Evolutionary conservation across 2,329 filamentous ascomycete genomes (phyloP), one percentile per base, ranked within the genome.

Genomic region (Zymoseptoria brevis): DNA sequence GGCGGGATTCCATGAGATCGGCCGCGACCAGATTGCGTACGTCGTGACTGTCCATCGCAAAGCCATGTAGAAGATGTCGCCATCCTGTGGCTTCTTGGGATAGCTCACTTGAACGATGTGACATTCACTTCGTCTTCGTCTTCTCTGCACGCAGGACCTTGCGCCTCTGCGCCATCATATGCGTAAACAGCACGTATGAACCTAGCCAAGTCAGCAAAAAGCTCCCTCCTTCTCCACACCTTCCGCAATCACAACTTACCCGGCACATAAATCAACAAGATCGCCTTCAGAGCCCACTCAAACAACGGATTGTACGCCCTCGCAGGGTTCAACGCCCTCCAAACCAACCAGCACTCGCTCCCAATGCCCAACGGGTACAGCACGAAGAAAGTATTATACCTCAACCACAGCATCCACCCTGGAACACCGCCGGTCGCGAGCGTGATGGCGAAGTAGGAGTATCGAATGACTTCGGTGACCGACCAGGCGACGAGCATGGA

Each of bases 331-430:
- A 87, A 81, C 1, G 89, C 67, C 58, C 81, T 79, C 72, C 85
- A 90, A 56, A 97, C 86, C 69, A 96, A 81, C 75, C 82, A 84
- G 69, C 88, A 89, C 81, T 99, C 94, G 76, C 89, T 94, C 49
- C 83, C 80, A 71, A 97, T 96, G 50, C 94, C 94, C 60, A 97
- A 73, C 0, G 94, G 94, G 76, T 99, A 99, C 21, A 99, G 83
- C 45, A 96, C 77, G 69, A 90, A 90, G 76, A 99, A 99, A 7
- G 89, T 91, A 74, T 95, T 96, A 76, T 96, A 85, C 59, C 91
- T 81, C 75, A 95, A 78, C 88, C 90, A 96, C 45, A 84, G 85
- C 71, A 96, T 81, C 60, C 81, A 77, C 0, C 69, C 72, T 0
- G 91, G 89, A 29, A 88, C 83, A 0, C 67, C 67, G 67, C 79